Percentiles rank a stretch among this genome's conserved stretches.
These are phyloP conservation scores for Nakazawaea sp. DNA, from an alignment of 805 yeast species.

Conservation along the genomic window DNA sequence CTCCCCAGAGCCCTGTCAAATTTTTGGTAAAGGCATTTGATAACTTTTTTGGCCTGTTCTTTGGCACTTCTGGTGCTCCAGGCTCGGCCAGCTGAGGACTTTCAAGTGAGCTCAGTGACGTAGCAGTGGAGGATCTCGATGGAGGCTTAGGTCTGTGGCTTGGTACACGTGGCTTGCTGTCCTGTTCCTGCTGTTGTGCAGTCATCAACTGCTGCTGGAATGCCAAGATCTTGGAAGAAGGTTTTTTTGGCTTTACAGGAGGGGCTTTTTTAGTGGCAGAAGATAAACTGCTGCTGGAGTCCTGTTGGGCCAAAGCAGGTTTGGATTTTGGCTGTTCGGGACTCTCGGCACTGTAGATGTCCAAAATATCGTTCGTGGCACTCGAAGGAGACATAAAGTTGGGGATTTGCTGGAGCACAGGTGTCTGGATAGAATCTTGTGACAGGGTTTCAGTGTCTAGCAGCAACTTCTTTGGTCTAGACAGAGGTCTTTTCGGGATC, in stretches of 20 bases:
- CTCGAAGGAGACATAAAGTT: not conserved
- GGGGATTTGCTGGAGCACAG: not conserved
- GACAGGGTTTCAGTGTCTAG: not conserved
- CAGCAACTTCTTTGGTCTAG: constrained; percentile 6
- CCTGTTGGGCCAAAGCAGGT: constrained; percentile 7
- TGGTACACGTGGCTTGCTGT: constrained; percentile 18
- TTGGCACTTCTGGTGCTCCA: constrained; percentile 4
- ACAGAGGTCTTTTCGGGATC: constrained; percentile 2
- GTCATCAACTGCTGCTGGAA: constrained; percentile 69
- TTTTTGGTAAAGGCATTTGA: constrained; percentile 42
- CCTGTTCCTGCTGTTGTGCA: constrained; percentile 34
- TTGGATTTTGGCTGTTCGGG: constrained; percentile 13
- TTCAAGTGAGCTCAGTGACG: constrained; percentile 4
- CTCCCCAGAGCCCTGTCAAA: constrained; percentile 53
- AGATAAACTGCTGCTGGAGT: not conserved
- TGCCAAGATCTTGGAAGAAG: constrained; percentile 74
- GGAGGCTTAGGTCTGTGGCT: constrained; percentile 15
- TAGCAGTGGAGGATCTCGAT: constrained; percentile 3
- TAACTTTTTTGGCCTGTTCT: constrained; percentile 8
- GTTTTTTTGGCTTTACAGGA: constrained; percentile 71
- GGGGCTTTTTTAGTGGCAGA: constrained; percentile 27
- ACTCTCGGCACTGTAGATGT: constrained; percentile 15
- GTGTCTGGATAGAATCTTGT: not conserved
- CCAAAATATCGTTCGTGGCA: constrained; percentile 13
- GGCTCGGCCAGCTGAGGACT: constrained; percentile 1